These are phyloP conservation scores for Phytophthora rubi DNA, from an alignment of 352 stramenopile species.

Conservation along the genomic window DNA sequence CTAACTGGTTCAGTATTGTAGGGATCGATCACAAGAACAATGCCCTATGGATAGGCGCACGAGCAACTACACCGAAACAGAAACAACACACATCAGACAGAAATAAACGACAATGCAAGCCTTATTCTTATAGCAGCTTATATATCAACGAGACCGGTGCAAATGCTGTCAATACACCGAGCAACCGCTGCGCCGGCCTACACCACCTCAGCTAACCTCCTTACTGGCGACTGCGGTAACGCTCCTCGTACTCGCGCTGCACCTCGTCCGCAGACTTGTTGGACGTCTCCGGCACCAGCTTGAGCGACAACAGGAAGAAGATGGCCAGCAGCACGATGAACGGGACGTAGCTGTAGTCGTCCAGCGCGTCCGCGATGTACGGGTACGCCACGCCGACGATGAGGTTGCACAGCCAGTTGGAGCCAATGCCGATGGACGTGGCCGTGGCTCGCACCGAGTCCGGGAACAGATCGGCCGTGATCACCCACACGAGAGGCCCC, in stretches of 20 bases:
- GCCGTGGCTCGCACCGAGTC: constrained; percentile 32
- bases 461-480: constrained; percentile 28
- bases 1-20: too few species aligned
- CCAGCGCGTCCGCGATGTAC: constrained; percentile 48
- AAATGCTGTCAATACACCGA: not conserved
- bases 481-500: constrained; percentile 25
- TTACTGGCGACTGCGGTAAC: constrained; percentile 19
- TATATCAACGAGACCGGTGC: not conserved
- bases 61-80: too few species aligned
- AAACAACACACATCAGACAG: too few species aligned
- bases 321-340: constrained; percentile 53
- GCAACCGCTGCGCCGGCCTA: not conserved
- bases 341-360: constrained; percentile 50
- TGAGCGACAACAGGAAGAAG: constrained; percentile 47
- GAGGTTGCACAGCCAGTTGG: constrained; percentile 60
- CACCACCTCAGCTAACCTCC: not conserved
- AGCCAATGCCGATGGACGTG: constrained; percentile 46
- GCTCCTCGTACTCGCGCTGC: constrained; percentile 42
- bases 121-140: not conserved
- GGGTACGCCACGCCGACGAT: constrained; percentile 59
- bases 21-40: too few species aligned
- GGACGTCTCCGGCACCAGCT: constrained; percentile 57
- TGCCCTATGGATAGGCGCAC: too few species aligned
- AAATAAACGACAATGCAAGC: too few species aligned
- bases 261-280: constrained; percentile 64